Conservation (phyloP, 495 filamentous ascomycete genomes). For the Aspergillus nanangensis region DNA sequence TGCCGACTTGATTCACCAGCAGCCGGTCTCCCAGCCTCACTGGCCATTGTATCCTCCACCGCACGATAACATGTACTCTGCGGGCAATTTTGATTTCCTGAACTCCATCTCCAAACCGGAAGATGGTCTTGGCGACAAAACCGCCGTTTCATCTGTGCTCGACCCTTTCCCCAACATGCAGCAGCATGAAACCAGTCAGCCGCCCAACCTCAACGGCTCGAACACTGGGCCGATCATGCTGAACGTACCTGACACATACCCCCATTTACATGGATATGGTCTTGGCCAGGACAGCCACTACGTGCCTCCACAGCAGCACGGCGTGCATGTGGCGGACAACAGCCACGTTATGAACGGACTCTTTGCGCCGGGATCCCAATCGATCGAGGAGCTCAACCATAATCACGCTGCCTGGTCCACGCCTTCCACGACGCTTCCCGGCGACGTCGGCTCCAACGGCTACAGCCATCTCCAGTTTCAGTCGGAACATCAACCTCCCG, state of each 20-base stretch:
- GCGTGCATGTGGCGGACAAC: constrained; percentile 32
- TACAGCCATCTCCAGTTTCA: constrained; percentile 35
- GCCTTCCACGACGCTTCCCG: constrained; percentile 28
- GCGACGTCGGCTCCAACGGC: constrained; percentile 26
- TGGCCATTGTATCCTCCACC: constrained; percentile 36
- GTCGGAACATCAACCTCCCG: constrained; percentile 28
- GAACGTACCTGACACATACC: constrained; percentile 36
- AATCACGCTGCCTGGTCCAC: constrained; percentile 32
- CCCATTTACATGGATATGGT: constrained; percentile 26
- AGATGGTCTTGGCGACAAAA: constrained; percentile 36
- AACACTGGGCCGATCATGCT: constrained; percentile 34
- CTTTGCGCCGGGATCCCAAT: constrained; percentile 27
- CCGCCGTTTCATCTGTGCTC: constrained; percentile 36
- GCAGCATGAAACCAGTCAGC: constrained; percentile 29
- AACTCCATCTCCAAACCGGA: constrained; percentile 33
- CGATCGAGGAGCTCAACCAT: constrained; percentile 35
- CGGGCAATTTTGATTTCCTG: constrained; percentile 33
- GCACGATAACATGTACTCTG: constrained; percentile 36
- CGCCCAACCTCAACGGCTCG: constrained; percentile 24
- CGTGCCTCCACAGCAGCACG: constrained; percentile 28
- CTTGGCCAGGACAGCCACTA: constrained; percentile 35
- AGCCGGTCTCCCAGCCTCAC: constrained; percentile 24
- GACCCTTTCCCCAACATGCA: constrained; percentile 34
- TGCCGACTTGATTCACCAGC: constrained; percentile 31
- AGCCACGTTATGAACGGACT: constrained; percentile 31